Conservation (phyloP, 1,284 basidiomycete genomes). For the Cutaneotrichosporon sp. region DNA sequence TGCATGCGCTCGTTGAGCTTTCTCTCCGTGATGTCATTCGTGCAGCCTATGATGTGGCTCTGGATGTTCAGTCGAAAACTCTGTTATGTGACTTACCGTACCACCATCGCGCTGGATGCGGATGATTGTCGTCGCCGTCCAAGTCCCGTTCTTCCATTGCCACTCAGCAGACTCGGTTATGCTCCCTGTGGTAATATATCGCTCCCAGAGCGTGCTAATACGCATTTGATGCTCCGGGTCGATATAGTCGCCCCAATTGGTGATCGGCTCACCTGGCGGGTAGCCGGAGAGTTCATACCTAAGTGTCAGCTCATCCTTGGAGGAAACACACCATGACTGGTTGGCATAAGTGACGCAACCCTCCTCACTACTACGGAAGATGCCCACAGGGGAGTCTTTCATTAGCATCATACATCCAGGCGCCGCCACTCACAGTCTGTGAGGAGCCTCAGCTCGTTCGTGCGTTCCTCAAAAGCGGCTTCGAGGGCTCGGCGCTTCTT, state of each 20-base stretch:
- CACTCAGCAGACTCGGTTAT: slow-evolving; percentile 22
- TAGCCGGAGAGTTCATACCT: slow-evolving; percentile 37
- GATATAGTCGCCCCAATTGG: slow-evolving; percentile 35
- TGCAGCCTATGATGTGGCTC: slow-evolving; percentile 38
- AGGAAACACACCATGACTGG: slow-evolving; percentile 24
- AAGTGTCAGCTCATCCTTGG: background rate
- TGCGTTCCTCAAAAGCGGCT: slow-evolving; percentile 36
- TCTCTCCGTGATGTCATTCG: slow-evolving; percentile 43
- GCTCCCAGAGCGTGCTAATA: slow-evolving; percentile 25
- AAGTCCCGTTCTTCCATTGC: slow-evolving; percentile 31
- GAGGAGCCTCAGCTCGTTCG: slow-evolving; percentile 38
- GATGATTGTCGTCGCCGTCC: slow-evolving; percentile 30
- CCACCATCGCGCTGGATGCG: slow-evolving; percentile 28
- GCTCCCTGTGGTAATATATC: slow-evolving; percentile 14
- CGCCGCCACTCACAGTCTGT: slow-evolving; percentile 22
- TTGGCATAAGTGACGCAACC: slow-evolving; percentile 39
- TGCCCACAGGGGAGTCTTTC: slow-evolving; percentile 40
- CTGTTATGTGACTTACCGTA: no score
- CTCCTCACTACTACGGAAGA: slow-evolving; percentile 36
- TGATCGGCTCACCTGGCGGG: slow-evolving; percentile 18
- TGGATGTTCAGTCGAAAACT: no score
- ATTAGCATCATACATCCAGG: background rate
- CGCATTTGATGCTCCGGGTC: slow-evolving; percentile 15
- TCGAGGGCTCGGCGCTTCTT: slow-evolving; percentile 39
- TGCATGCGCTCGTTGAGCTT: slow-evolving; percentile 43